phyloP scores from a whole-genome alignment of 805 yeast genomes.

The Jamesozyma rosinii region DNA sequence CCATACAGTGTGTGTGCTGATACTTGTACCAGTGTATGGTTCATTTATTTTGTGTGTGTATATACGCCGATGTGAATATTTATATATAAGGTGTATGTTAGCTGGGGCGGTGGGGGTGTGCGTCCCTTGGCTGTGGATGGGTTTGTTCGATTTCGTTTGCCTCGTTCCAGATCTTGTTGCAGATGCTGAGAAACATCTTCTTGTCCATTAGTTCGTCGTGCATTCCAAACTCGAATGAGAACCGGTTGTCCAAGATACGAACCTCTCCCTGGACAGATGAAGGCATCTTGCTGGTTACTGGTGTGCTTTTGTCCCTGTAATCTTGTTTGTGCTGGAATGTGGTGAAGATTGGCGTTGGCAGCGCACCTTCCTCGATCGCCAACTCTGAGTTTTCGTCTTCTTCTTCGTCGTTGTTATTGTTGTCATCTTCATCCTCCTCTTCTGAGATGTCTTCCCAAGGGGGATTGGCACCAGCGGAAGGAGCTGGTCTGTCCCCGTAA shows the following conservation, averaged over 20 bases:
- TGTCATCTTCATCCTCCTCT: slow-evolving; percentile 1
- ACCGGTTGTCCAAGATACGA: slow-evolving; percentile 18
- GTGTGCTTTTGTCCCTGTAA: not conserved
- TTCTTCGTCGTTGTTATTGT: slow-evolving; percentile 3
- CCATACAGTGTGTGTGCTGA: too few species aligned
- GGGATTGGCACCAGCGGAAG: too few species aligned
- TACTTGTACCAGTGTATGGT: too few species aligned
- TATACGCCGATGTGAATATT: too few species aligned
- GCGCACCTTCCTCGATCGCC: slow-evolving; percentile 23
- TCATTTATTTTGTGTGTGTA: too few species aligned
- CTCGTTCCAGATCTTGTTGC: slow-evolving; percentile 30
- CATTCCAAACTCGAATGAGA: slow-evolving; percentile 22
- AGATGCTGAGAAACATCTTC: slow-evolving; percentile 27
- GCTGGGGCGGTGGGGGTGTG: too few species aligned
- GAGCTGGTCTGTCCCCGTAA: too few species aligned
- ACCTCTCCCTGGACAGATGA: slow-evolving; percentile 18
- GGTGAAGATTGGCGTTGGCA: slow-evolving; percentile 12
- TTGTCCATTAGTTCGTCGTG: slow-evolving; percentile 17
- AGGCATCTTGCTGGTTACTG: not conserved
- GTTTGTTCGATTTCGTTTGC: slow-evolving; percentile 8
- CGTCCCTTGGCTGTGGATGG: too few species aligned
- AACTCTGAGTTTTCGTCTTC: slow-evolving; percentile 20
- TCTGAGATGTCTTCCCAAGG: too few species aligned
- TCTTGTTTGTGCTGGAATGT: not conserved
- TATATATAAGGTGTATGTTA: too few species aligned